These are phyloP conservation scores for Huntiella moniliformis DNA, from an alignment of 2,329 filamentous ascomycete genomes.

Conservation along the genomic window DNA sequence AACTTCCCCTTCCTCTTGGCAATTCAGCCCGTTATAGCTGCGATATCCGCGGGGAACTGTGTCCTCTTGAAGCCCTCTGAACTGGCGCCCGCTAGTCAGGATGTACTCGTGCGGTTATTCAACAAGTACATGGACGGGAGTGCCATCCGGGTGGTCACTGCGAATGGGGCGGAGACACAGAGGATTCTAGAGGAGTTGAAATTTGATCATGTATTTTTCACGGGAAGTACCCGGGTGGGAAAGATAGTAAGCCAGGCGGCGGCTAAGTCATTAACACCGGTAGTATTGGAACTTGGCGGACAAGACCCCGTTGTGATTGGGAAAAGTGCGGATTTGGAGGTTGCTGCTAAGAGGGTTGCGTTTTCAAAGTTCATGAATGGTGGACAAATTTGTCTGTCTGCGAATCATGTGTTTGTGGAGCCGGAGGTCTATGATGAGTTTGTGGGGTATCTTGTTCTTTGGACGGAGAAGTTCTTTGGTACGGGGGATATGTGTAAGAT, in stretches of 20 bases:
- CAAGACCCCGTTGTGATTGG: constrained; percentile 26
- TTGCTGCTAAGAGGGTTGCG: constrained; percentile 25
- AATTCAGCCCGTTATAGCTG: constrained; percentile 23
- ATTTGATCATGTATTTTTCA: constrained; percentile 29
- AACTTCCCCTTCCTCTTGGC: constrained; percentile 25
- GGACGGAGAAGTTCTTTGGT: constrained; percentile 18
- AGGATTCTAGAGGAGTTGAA: constrained; percentile 19
- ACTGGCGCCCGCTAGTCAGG: constrained; percentile 18
- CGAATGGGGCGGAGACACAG: constrained; percentile 20
- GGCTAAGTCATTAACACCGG: constrained; percentile 26
- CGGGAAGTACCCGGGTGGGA: constrained; percentile 22
- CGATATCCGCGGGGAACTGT: constrained; percentile 24
- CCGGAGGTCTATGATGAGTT: constrained; percentile 21
- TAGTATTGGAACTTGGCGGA: constrained; percentile 27
- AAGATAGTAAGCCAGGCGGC: constrained; percentile 22
- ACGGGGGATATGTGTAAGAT: constrained; percentile 18
- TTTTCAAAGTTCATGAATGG: constrained; percentile 24
- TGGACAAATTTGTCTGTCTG: constrained; percentile 18
- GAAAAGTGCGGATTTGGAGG: constrained; percentile 22
- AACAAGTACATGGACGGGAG: constrained; percentile 23
- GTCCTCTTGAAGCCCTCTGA: constrained; percentile 28
- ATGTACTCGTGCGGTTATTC: constrained; percentile 22
- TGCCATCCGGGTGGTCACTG: constrained; percentile 20
- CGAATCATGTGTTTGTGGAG: constrained; percentile 27
- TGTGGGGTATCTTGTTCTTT: constrained; percentile 18